Conservation (phyloP, 2,329 filamentous ascomycete genomes). For the Exserohilum rostratum region DNA sequence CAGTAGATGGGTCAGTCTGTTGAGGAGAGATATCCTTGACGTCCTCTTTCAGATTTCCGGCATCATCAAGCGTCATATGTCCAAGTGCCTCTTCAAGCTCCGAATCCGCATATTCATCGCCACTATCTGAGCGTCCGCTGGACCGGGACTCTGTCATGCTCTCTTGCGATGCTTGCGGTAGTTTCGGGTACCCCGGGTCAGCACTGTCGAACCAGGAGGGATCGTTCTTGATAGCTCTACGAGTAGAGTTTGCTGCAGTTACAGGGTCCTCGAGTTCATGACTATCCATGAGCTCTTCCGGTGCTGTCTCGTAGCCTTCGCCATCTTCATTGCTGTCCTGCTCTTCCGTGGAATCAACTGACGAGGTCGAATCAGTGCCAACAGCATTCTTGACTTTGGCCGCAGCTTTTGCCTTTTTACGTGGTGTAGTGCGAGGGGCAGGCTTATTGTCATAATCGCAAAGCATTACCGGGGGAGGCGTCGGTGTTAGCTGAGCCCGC, state of each 20-base stretch:
- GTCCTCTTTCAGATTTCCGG: conserved; percentile 15
- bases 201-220: conserved; percentile 16
- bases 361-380: conserved; percentile 11
- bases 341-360: conserved; percentile 26
- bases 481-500: conserved; percentile 69
- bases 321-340: conserved; percentile 28
- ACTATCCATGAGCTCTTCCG: conserved; percentile 35
- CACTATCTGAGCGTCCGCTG: not conserved
- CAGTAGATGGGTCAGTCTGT: not conserved
- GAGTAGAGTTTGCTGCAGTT: conserved; percentile 9
- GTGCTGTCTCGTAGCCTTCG: conserved; percentile 46
- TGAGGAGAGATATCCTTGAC: not conserved
- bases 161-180: conserved; percentile 9
- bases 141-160: not conserved
- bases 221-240: not conserved
- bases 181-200: conserved; percentile 25
- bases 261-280: conserved; percentile 27
- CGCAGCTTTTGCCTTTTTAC: conserved; percentile 13
- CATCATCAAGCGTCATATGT: conserved; percentile 19
- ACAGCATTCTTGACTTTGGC: conserved; percentile 13
- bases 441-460: conserved; percentile 65
- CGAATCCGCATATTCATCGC: conserved; percentile 32
- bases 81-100: conserved; percentile 34
- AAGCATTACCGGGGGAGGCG: conserved; percentile 71
- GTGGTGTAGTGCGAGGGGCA: conserved; percentile 12